These are phyloP conservation scores for Fusarium mangiferae DNA, from an alignment of 2,329 filamentous ascomycete genomes.

Conservation along the genomic window DNA sequence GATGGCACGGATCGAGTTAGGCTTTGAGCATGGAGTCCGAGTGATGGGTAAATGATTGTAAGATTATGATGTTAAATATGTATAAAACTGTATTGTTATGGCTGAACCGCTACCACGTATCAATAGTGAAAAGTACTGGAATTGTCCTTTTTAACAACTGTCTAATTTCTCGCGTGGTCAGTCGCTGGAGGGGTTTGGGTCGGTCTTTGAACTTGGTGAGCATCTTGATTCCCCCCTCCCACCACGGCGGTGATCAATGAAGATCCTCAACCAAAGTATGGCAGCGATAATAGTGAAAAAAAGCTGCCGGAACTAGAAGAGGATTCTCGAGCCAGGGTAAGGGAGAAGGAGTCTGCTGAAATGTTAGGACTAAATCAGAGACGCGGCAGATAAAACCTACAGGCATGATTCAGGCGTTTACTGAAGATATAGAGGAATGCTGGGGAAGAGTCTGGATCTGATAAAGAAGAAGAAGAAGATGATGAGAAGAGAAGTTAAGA, in stretches of 20 bases:
- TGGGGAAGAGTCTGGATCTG: background rate
- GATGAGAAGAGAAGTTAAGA: background rate
- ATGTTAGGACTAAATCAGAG: background rate
- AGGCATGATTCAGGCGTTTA: background rate
- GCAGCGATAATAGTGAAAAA: background rate
- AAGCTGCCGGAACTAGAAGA: background rate
- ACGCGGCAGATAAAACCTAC: background rate
- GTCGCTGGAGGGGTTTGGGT: background rate
- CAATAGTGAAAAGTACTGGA: background rate
- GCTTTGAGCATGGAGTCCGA: background rate
- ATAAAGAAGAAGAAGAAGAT: background rate
- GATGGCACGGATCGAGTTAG: background rate
- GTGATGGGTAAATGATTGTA: background rate
- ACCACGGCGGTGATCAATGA: background rate
- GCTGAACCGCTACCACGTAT: background rate
- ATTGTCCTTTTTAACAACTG: background rate
- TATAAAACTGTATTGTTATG: constrained; percentile 2
- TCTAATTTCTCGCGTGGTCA: background rate
- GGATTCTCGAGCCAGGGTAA: background rate
- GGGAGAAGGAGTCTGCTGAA: background rate
- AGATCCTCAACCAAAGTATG: background rate
- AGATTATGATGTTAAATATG: background rate
- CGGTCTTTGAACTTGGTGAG: background rate
- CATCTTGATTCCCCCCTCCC: background rate
- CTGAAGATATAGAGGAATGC: background rate